These are phyloP conservation scores for Naganishia sp. DNA, from an alignment of 1,284 basidiomycete genomes.

Conservation along the genomic window DNA sequence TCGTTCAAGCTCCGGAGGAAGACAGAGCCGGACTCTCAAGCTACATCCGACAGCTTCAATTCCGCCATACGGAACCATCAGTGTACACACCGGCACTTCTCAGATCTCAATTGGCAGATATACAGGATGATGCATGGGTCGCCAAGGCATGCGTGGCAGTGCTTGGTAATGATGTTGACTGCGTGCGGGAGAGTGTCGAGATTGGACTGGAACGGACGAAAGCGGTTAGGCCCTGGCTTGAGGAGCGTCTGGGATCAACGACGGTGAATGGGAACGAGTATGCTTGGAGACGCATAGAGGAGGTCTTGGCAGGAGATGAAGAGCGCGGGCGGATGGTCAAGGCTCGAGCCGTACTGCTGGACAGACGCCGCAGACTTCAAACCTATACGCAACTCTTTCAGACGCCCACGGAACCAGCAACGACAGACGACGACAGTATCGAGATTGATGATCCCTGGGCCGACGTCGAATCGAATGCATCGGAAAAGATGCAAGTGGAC, in stretches of 20 bases:
- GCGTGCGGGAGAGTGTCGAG: conserved; percentile 43
- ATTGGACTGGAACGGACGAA: conserved; percentile 36
- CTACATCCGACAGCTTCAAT: conserved; percentile 24
- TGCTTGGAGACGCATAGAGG: conserved; percentile 1
- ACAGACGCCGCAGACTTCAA: conserved; percentile 32
- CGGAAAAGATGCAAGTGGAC: conserved; percentile 33
- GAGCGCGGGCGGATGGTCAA: conserved; percentile 17
- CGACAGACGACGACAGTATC: conserved; percentile 29
- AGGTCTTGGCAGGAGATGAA: conserved; percentile 12
- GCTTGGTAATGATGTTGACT: conserved; percentile 24
- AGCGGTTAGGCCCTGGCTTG: conserved; percentile 30
- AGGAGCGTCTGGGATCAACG: conserved; percentile 32
- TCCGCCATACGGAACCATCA: neutral
- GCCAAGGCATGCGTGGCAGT: conserved; percentile 5
- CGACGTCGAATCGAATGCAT: conserved; percentile 60
- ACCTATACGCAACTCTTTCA: conserved; percentile 33
- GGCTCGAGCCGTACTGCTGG: conserved; percentile 33
- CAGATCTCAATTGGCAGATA: neutral
- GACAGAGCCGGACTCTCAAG: conserved; percentile 7
- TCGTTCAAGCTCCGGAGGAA: conserved; percentile 1
- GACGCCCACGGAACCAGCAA: neutral
- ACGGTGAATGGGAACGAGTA: neutral
- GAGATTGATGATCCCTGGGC: conserved; percentile 75
- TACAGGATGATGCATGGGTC: conserved; percentile 26
- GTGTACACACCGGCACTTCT: conserved; percentile 4